These are phyloP conservation scores for Aspergillus aculeatinus DNA, from an alignment of 2,329 filamentous ascomycete genomes.

Conservation along the genomic window DNA sequence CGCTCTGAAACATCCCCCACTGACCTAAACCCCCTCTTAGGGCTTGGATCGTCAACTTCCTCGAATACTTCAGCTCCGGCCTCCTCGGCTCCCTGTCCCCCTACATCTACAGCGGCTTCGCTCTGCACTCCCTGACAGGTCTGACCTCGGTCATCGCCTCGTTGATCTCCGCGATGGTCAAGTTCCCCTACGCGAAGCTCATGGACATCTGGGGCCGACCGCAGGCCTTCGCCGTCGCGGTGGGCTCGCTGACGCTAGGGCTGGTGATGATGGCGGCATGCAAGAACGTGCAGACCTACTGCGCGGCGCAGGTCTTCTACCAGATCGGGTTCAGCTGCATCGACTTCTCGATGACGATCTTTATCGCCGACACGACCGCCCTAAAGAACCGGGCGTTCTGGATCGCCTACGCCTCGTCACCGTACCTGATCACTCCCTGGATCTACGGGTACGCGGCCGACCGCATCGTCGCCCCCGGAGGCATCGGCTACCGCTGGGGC, in stretches of 20 bases:
- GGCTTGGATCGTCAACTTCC: no score
- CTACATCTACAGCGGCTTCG: no score
- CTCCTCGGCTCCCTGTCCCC: no score
- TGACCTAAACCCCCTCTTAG: no score
- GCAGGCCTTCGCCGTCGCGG: constrained; percentile 55
- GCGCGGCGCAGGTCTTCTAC: constrained; percentile 64
- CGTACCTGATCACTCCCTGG: constrained; percentile 59
- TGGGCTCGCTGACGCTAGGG: constrained; percentile 48
- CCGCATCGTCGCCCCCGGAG: constrained; percentile 49
- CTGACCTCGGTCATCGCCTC: no score
- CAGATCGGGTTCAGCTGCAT: constrained; percentile 59
- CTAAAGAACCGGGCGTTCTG: constrained; percentile 63
- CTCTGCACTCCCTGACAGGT: no score
- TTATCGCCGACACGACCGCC: constrained; percentile 63
- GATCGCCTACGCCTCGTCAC: constrained; percentile 59
- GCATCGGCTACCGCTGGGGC: constrained; percentile 60
- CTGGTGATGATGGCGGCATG: constrained; percentile 64
- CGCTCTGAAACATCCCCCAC: no score
- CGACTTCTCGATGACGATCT: constrained; percentile 57
- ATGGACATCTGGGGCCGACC: constrained; percentile 64
- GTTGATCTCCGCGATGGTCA: constrained; percentile 39
- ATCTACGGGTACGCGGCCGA: constrained; percentile 55
- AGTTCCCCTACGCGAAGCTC: constrained; percentile 62
- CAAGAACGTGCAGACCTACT: constrained; percentile 60
- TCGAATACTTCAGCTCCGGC: no score